Conservation (phyloP, 352 stramenopile species). For the Pythium coloratum region DNA sequence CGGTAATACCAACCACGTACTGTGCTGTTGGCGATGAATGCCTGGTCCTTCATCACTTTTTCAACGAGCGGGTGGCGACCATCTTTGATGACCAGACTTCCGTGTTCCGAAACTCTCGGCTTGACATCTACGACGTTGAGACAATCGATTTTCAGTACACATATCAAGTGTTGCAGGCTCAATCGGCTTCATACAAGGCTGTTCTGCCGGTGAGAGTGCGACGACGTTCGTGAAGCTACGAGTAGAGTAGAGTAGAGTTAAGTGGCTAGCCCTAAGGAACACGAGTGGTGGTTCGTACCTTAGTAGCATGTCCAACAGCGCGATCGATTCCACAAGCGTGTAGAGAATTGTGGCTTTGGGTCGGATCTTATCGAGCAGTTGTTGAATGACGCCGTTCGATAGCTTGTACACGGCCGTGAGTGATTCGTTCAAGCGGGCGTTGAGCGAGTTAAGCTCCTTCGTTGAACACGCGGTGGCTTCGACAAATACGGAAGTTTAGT, state of each 20-base stretch:
- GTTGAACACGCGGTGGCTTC: slow-evolving; percentile 87
- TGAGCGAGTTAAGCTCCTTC: slow-evolving; percentile 83
- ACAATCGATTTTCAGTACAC: not conserved
- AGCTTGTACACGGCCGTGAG: slow-evolving; percentile 87
- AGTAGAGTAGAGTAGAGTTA: not conserved
- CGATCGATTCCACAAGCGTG: slow-evolving; percentile 85
- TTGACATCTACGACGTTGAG: slow-evolving; percentile 48
- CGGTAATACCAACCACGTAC: slow-evolving; percentile 26
- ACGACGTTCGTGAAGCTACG: slow-evolving; percentile 89
- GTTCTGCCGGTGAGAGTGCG: slow-evolving; percentile 64
- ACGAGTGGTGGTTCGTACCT: slow-evolving; percentile 40
- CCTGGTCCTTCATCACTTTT: slow-evolving; percentile 53
- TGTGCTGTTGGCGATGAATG: slow-evolving; percentile 87
- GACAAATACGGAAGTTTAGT: slow-evolving; percentile 3
- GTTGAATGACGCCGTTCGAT: slow-evolving; percentile 85
- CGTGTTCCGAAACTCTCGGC: slow-evolving; percentile 63
- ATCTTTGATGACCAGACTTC: slow-evolving; percentile 80
- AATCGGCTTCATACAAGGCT: slow-evolving; percentile 53
- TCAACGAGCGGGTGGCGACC: slow-evolving; percentile 82
- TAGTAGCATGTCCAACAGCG: slow-evolving; percentile 91
- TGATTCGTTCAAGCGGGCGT: slow-evolving; percentile 78
- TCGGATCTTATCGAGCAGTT: slow-evolving; percentile 78
- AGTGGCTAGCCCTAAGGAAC: not conserved
- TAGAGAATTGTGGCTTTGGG: slow-evolving; percentile 76
- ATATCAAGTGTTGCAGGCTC: not conserved